Base-by-base conservation (phyloP, 2,329 filamentous ascomycete species). In the Pochonia chlamydosporia region DNA sequence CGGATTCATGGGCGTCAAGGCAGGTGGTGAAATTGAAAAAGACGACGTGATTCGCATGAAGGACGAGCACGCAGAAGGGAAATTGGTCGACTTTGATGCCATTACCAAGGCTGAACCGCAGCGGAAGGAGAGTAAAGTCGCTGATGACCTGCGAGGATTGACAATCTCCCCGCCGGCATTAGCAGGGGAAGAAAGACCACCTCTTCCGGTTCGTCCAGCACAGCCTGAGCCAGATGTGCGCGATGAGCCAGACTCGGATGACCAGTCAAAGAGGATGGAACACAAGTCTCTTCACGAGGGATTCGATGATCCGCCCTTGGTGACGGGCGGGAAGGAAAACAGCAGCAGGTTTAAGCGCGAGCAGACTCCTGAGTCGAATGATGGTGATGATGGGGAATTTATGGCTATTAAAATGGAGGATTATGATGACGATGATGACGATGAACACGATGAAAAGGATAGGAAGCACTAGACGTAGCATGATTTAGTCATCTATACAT, bases 41-140 rank as follows among this genome's bases (percentile, higher is more conserved):
- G 76, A 79, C 49, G 69, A 74, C 3, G 65, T 78, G 9, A 70
- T 79, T 45, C 66, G 69, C 31, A 54, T 77, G 47, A 73, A 70
- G 41, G 68, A 71, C 3, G 56, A 64, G 26, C 59, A 60, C 31
- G 57, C 54, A 13, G 56, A 65, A 18, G 59, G 54, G 18, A 50
- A 55, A n/a, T 54, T 65, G n/a, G 56, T 67, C 23, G 56, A 64
- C 35, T 50, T 65, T 6, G 59, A 63, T 33, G 59, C 31, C 37
- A 23, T 8, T 20, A 8, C 30, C 4, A 10, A 37, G 28, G 51
- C 21, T 20, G 18, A n/a, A 30, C 23, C 21, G 26, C 24, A 9
- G 21, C 48, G 13, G 10, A 20, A 18, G 23, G 14, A 41, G 11
- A 44, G 43, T 30, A 43, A 52, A 18, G 47, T 60, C n/a, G 43